These are phyloP conservation scores for Amyloporia xantha DNA, from an alignment of 768 basidiomycete genomes.

Conservation along the genomic window DNA sequence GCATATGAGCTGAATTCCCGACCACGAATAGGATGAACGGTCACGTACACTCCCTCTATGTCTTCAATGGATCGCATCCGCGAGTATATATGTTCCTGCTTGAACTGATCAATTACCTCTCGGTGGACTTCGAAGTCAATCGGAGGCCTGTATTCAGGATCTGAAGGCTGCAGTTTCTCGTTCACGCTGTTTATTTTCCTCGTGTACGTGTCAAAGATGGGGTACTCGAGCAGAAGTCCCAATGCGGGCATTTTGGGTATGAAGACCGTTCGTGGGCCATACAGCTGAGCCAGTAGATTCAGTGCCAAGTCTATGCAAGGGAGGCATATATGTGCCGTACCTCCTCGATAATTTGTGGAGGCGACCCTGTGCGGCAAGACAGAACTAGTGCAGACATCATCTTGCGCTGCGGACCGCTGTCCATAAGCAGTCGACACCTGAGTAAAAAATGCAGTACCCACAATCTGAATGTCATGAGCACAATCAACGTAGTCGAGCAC, in stretches of 20 bases:
- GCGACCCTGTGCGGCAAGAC: conserved; percentile 67
- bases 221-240: conserved; percentile 86
- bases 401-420: conserved; percentile 63
- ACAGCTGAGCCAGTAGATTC: conserved; percentile 46
- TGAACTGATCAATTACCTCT: conserved; percentile 75
- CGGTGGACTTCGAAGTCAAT: conserved; percentile 67
- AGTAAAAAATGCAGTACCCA: conserved; percentile 4
- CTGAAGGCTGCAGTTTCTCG: conserved; percentile 43
- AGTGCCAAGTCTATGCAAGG: background rate
- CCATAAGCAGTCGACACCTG: background rate
- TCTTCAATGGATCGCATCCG: conserved; percentile 84
- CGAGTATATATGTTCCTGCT: conserved; percentile 78
- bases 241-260: conserved; percentile 96
- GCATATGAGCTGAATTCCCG: background rate
- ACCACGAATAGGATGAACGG: background rate
- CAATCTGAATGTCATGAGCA: conserved; percentile 8
- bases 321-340: conserved; percentile 27
- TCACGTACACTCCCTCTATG: conserved; percentile 62
- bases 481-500: background rate
- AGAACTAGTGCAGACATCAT: conserved; percentile 92
- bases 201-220: conserved; percentile 78
- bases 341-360: conserved; percentile 68
- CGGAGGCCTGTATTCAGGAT: conserved; percentile 59
- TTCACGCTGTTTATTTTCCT: conserved; percentile 42
- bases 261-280: conserved; percentile 67